These are phyloP conservation scores for Cladobotryum protrusum DNA, from an alignment of 2,329 filamentous ascomycete genomes.

Conservation along the genomic window DNA sequence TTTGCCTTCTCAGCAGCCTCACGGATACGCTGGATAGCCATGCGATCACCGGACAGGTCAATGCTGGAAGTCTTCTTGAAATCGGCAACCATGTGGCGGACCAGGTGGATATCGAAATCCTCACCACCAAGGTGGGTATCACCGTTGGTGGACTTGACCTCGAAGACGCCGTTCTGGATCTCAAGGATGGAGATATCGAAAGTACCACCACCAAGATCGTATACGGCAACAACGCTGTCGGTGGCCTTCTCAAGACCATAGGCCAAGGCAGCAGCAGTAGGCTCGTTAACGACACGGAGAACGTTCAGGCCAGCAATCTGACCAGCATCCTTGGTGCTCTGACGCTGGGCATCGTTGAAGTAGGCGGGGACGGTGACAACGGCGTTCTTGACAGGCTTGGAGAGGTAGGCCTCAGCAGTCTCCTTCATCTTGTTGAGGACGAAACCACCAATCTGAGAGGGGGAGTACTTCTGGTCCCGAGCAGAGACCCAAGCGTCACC, in stretches of 20 bases:
- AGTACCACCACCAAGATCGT: slow-evolving; percentile 96
- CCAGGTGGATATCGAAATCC: slow-evolving; percentile 92
- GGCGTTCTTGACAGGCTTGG: slow-evolving; percentile 88
- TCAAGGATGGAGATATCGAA: slow-evolving; percentile 98
- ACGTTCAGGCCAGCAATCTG: slow-evolving; percentile 95
- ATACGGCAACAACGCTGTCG: slow-evolving; percentile 86
- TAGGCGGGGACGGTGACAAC: slow-evolving; percentile 96
- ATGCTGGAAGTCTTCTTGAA: slow-evolving; percentile 96
- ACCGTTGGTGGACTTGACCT: slow-evolving; percentile 99
- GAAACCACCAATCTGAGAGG: slow-evolving; percentile 96
- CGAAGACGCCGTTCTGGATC: slow-evolving; percentile 96
- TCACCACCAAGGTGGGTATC: slow-evolving; percentile 98
- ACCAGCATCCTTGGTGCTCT: slow-evolving; percentile 96
- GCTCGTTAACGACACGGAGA: slow-evolving; percentile 96
- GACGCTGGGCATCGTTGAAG: slow-evolving; percentile 98
- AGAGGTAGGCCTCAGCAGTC: slow-evolving; percentile 88
- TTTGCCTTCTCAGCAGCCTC: slow-evolving; percentile 99
- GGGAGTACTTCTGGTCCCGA: slow-evolving; percentile 91
- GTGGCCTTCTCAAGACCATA: slow-evolving; percentile 95
- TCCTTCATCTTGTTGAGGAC: slow-evolving; percentile 99
- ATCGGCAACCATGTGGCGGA: slow-evolving; percentile 86
- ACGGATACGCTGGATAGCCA: slow-evolving; percentile 98
- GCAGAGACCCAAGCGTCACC: slow-evolving; percentile 95
- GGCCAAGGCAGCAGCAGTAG: slow-evolving; percentile 88
- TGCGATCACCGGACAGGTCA: slow-evolving; percentile 85